phyloP scores from a whole-genome alignment of 1,284 basidiomycete species.

The Ceratobasidium sp. region DNA sequence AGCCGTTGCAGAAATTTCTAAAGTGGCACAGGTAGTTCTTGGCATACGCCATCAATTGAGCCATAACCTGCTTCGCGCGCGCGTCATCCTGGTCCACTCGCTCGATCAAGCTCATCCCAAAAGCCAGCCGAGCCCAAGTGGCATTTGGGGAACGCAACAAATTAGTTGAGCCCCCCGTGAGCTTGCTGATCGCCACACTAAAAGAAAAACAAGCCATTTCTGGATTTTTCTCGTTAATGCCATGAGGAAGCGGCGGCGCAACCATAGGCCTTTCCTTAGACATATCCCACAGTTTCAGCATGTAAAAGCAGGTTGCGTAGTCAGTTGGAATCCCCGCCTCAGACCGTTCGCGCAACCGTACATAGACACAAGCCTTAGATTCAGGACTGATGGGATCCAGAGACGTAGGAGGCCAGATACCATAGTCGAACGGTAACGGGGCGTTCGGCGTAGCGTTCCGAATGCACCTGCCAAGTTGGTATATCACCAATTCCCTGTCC shows the following conservation, averaged over 20 bases:
- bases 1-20: background rate
- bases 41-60: background rate
- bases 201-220: background rate
- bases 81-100: background rate
- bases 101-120: background rate
- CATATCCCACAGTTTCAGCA: background rate
- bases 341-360: background rate
- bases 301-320: background rate
- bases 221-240: background rate
- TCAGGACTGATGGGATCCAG: background rate
- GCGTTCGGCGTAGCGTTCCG: no score
- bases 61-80: background rate
- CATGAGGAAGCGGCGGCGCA: background rate
- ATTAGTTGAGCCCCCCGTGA: background rate
- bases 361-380: background rate
- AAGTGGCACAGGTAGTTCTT: background rate
- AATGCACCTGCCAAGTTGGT: background rate
- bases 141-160: background rate
- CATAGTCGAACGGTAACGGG: no score
- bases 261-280: background rate
- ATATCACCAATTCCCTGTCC: background rate
- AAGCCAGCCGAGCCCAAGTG: background rate
- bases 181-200: background rate
- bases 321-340: background rate
- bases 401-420: background rate